A percentile compares a stretch with the other conserved stretches of the same genome.
phyloP scores from a whole-genome alignment of 1,284 basidiomycete genomes.

The Gymnopus androsaceus region DNA sequence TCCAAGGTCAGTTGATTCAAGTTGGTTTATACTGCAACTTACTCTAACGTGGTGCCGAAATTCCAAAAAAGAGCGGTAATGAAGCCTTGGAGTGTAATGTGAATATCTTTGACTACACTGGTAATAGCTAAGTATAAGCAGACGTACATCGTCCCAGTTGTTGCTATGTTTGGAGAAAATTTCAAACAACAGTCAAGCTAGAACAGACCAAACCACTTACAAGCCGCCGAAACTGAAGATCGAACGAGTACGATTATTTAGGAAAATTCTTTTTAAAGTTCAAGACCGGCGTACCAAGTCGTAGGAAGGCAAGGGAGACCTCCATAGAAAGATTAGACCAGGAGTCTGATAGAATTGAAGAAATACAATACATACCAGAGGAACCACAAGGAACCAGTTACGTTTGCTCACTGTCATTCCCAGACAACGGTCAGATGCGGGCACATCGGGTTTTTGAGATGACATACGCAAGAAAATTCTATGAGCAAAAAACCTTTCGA shows the following conservation, averaged over 20 bases:
- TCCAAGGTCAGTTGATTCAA: constrained; percentile 29
- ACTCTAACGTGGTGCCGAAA: not conserved
- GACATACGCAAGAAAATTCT: constrained; percentile 7
- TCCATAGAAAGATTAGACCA: not conserved
- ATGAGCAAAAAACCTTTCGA: constrained; percentile 10
- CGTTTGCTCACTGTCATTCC: constrained; percentile 10
- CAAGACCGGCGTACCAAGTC: constrained; percentile 5
- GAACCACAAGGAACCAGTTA: constrained; percentile 19
- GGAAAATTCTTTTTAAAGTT: not conserved
- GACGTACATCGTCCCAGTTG: constrained; percentile 14
- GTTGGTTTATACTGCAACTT: not conserved
- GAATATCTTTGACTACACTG: not conserved
- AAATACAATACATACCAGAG: constrained; percentile 33
- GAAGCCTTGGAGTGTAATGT: not conserved
- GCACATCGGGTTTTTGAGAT: not conserved
- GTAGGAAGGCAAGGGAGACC: constrained; percentile 2
- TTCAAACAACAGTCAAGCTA: too few species aligned
- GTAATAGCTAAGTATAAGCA: not conserved
- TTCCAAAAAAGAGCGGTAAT: not conserved
- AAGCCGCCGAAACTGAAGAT: constrained; percentile 6
- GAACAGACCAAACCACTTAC: not conserved
- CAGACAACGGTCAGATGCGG: not conserved
- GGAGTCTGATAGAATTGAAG: not conserved
- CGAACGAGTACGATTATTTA: not conserved
- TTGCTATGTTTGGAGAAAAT: too few species aligned